Percentiles rank a stretch among this genome's conserved stretches.
Conservation (phyloP, 208 protist species). For the Herpetomonas tarakana region DNA sequence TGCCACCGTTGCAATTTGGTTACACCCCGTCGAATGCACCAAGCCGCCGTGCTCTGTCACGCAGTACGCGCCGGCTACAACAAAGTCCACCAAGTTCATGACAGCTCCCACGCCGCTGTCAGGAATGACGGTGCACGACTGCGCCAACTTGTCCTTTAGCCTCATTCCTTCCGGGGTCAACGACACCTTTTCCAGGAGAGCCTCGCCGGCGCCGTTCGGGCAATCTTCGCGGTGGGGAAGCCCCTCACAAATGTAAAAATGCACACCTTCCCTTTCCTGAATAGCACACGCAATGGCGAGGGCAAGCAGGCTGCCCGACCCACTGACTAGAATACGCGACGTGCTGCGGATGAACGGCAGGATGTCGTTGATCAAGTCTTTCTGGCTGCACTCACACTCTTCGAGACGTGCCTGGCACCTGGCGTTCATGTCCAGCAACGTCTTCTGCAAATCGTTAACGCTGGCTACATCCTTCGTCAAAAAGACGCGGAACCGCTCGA, state of each 20-base stretch:
- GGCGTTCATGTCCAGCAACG: conserved; percentile 60
- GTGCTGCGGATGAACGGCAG: conserved; percentile 78
- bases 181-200: conserved; percentile 45
- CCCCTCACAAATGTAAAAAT: conserved; percentile 86
- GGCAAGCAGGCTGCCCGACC: conserved; percentile 71
- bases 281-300: conserved; percentile 76
- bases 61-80: conserved; percentile 96
- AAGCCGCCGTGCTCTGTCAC: conserved; percentile 99
- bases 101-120: conserved; percentile 86
- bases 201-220: conserved; percentile 49
- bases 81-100: conserved; percentile 94
- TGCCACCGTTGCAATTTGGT: conserved; percentile 96
- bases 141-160: conserved; percentile 47
- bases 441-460: conserved; percentile 43
- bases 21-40: conserved; percentile 98
- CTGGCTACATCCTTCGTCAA: conserved; percentile 64
- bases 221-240: conserved; percentile 39
- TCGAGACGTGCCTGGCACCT: conserved; percentile 44
- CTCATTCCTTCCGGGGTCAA: conserved; percentile 56
- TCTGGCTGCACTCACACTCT: conserved; percentile 74
- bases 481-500: conserved; percentile 69
- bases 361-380: conserved; percentile 84
- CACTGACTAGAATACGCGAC: conserved; percentile 80
- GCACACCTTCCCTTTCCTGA: conserved; percentile 75
- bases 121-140: conserved; percentile 83